phyloP scores from a whole-genome alignment of 768 basidiomycete species.

The Hirschioporus abietinus region DNA sequence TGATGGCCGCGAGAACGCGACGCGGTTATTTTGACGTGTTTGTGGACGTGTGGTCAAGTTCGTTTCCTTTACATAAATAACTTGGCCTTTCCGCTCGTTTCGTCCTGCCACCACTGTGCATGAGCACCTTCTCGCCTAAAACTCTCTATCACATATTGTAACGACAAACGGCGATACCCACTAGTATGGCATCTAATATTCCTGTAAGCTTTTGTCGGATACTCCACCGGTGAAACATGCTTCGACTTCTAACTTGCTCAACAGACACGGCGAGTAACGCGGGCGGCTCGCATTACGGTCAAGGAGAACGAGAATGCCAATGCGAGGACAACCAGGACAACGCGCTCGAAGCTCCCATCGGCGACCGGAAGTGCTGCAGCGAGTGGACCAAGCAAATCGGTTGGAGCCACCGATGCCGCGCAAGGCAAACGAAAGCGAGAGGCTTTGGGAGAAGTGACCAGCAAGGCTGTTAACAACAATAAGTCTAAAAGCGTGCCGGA shows the following conservation, averaged over 20 bases:
- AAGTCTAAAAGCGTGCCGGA: slow-evolving; percentile 26
- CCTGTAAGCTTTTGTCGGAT: too few species aligned
- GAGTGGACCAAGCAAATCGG: slow-evolving; percentile 31
- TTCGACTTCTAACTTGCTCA: neutral
- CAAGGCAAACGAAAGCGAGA: slow-evolving; percentile 72
- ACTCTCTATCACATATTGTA: neutral
- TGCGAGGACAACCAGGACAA: slow-evolving; percentile 53
- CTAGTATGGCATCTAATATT: slow-evolving; percentile 36
- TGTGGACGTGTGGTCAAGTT: neutral
- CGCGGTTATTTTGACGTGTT: neutral
- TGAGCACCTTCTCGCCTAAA: neutral
- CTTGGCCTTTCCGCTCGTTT: neutral
- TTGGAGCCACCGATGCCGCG: slow-evolving; percentile 39
- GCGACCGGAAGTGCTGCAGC: slow-evolving; percentile 33
- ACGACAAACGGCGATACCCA: slow-evolving; percentile 4
- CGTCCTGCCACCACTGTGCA: neutral
- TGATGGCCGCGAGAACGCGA: neutral
- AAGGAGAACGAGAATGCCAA: slow-evolving; percentile 69
- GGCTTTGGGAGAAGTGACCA: slow-evolving; percentile 66
- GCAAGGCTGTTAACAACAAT: slow-evolving; percentile 44
- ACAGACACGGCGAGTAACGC: slow-evolving; percentile 62
- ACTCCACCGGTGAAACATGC: neutral
- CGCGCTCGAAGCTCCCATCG: slow-evolving; percentile 55
- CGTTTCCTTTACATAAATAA: neutral
- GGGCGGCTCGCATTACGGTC: slow-evolving; percentile 45